Conservation (phyloP, 2,329 filamentous ascomycete genomes). For the Calonectria hongkongensis region DNA sequence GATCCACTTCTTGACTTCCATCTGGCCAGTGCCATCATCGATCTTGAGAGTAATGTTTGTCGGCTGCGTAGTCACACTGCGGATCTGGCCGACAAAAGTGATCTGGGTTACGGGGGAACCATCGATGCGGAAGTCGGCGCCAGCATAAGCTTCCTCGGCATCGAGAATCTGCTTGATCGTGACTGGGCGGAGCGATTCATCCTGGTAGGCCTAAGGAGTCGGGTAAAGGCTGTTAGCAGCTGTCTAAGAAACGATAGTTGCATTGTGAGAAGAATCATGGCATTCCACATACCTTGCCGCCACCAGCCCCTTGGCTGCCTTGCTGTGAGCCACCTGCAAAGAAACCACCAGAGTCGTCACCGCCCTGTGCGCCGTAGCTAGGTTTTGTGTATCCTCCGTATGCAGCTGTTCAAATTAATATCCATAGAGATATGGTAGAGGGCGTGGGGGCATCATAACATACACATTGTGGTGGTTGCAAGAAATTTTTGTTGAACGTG, state of each 20-base stretch:
- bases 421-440: slow-evolving; percentile 30
- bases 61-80: slow-evolving; percentile 87
- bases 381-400: slow-evolving; percentile 69
- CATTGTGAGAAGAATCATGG: not conserved
- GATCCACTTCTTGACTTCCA: slow-evolving; percentile 94
- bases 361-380: slow-evolving; percentile 72
- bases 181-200: slow-evolving; percentile 93
- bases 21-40: slow-evolving; percentile 94
- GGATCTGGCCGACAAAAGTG: slow-evolving; percentile 93
- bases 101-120: slow-evolving; percentile 80
- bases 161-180: slow-evolving; percentile 97
- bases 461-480: slow-evolving; percentile 60
- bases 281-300: slow-evolving; percentile 63
- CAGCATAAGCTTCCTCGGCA: slow-evolving; percentile 83
- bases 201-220: slow-evolving; percentile 74
- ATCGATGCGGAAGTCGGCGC: slow-evolving; percentile 89
- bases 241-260: too few species aligned
- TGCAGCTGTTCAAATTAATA: slow-evolving; percentile 61
- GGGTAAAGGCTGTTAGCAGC: slow-evolving; percentile 40
- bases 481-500: slow-evolving; percentile 44
- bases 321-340: slow-evolving; percentile 76
- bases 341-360: slow-evolving; percentile 78
- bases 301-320: slow-evolving; percentile 70
- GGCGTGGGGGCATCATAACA: slow-evolving; percentile 23
- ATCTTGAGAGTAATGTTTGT: slow-evolving; percentile 95